phyloP scores from a whole-genome alignment of 2,329 filamentous ascomycete genomes.

The Colletotrichum sp. region DNA sequence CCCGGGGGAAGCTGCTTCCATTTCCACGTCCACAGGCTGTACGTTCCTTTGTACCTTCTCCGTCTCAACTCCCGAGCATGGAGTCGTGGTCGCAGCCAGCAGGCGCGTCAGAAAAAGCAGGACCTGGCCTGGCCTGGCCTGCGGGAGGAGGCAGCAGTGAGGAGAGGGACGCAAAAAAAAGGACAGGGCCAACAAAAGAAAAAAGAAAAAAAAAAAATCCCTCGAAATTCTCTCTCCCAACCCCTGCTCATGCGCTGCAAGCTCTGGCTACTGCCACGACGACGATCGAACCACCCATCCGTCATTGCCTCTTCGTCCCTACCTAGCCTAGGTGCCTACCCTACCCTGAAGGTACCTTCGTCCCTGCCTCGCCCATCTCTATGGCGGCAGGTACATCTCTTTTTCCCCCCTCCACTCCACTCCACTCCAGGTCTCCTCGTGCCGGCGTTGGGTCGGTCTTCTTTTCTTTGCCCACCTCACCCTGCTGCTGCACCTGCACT shows the following conservation, averaged over 20 bases:
- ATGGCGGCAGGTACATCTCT: background rate
- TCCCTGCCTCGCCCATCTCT: background rate
- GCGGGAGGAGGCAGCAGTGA: background rate
- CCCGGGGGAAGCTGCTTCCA: background rate
- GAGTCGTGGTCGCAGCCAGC: background rate
- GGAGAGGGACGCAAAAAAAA: background rate
- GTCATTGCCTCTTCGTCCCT: background rate
- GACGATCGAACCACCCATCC: constrained; percentile 2
- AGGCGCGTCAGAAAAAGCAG: background rate
- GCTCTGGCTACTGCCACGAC: background rate
- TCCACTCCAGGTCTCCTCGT: background rate
- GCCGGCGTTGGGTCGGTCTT: background rate
- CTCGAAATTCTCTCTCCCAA: background rate
- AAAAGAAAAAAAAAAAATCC: background rate
- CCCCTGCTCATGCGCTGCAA: background rate
- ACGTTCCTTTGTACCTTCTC: background rate
- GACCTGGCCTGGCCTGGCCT: background rate
- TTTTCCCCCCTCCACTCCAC: background rate
- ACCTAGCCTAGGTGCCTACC: background rate
- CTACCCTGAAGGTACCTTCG: background rate
- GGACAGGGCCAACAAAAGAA: background rate
- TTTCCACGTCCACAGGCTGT: background rate
- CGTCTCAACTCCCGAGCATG: background rate
- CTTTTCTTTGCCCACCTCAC: background rate
- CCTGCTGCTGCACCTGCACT: background rate